Evolutionary conservation across 2,329 filamentous ascomycete genomes (phyloP).

Genomic region (Clonostachys rhizophaga): DNA sequence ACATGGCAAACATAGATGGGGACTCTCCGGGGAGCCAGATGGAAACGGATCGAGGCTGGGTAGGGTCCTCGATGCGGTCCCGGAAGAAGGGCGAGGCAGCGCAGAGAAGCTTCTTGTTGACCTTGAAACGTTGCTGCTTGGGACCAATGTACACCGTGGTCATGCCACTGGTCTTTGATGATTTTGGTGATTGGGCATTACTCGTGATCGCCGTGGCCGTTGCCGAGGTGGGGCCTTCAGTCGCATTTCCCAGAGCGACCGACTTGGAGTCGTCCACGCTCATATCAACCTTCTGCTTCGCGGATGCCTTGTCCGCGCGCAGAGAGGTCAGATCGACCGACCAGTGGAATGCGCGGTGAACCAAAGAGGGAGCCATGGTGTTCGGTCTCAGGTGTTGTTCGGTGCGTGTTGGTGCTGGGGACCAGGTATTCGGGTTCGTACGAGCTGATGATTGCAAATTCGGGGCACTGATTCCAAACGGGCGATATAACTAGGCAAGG

Average conservation of each 20-base stretch:
- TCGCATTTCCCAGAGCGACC: not conserved
- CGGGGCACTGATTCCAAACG: too few species aligned
- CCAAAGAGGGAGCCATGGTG: not conserved
- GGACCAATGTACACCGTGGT: slow-evolving; percentile 35
- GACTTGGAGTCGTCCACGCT: not conserved
- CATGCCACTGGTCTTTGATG: slow-evolving; percentile 4
- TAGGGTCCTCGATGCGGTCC: slow-evolving; percentile 31
- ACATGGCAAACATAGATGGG: slow-evolving; percentile 47
- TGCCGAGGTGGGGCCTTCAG: not conserved
- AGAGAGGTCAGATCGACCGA: not conserved
- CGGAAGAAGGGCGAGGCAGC: slow-evolving; percentile 42
- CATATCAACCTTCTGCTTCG: not conserved
- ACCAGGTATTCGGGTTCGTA: too few species aligned
- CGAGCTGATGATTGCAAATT: too few species aligned
- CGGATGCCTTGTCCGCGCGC: not conserved
- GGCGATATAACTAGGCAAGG: too few species aligned
- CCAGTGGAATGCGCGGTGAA: not conserved
- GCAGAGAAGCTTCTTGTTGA: slow-evolving; percentile 40
- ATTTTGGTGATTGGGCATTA: not conserved
- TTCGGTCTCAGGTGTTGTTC: not conserved
- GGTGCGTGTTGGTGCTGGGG: too few species aligned
- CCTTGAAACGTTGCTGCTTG: slow-evolving; percentile 30
- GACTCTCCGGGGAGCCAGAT: slow-evolving; percentile 40
- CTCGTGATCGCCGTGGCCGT: not conserved
- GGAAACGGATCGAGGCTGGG: slow-evolving; percentile 15